Percentiles rank a stretch among this genome's conserved stretches.
phyloP scores from a whole-genome alignment of 768 basidiomycete genomes.

The Pleurotus sapidus region DNA sequence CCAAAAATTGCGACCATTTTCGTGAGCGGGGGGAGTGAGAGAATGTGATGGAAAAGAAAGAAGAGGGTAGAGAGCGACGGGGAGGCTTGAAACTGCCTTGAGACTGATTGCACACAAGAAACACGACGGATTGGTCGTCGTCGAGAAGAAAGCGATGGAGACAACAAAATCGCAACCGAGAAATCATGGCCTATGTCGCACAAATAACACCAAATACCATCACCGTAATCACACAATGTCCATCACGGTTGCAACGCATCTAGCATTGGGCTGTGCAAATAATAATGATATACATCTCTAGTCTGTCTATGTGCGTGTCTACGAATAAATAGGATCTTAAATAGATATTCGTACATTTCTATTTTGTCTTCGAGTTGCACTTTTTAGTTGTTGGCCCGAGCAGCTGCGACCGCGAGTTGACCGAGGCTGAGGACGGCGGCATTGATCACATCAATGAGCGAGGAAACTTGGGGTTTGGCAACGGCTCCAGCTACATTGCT shows the following conservation, averaged over 20 bases:
- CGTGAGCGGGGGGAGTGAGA: not conserved
- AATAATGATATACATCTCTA: not conserved
- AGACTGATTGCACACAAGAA: slow-evolving; percentile 7
- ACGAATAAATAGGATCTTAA: slow-evolving; percentile 3
- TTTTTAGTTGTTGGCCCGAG: not conserved
- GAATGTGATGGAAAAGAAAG: slow-evolving; percentile 14
- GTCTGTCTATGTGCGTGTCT: slow-evolving; percentile 1
- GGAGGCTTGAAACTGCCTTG: slow-evolving; percentile 16
- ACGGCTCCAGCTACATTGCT: not conserved
- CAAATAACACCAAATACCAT: slow-evolving; percentile 1
- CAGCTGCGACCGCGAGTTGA: not conserved
- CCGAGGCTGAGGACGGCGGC: not conserved
- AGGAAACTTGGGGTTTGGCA: too few species aligned
- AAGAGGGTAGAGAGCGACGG: slow-evolving; percentile 4
- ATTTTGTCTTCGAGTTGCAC: not conserved
- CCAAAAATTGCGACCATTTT: slow-evolving; percentile 18
- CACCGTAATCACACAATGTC: not conserved
- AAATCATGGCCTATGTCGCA: not conserved
- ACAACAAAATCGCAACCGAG: not conserved
- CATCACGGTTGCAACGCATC: not conserved
- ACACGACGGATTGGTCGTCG: slow-evolving; percentile 16
- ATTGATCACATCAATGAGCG: not conserved
- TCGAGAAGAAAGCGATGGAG: not conserved
- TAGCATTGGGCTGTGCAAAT: not conserved
- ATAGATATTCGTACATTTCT: not conserved